Conservation (phyloP, 2,329 filamentous ascomycete genomes). For the Xylariales sp. region DNA sequence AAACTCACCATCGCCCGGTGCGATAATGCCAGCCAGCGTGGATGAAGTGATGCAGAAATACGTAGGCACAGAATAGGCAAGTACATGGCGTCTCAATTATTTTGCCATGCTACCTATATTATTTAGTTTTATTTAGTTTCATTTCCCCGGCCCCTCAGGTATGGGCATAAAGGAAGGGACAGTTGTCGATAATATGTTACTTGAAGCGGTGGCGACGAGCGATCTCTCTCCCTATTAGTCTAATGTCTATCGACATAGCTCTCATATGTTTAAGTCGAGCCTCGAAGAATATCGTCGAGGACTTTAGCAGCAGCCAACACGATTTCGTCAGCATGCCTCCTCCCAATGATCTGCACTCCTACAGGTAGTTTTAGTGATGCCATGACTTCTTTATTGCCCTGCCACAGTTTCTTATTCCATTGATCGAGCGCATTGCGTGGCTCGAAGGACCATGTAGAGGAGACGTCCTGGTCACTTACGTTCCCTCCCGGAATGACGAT, state of each 20-base stretch:
- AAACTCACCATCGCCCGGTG: slow-evolving; percentile 66
- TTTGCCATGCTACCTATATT: not conserved
- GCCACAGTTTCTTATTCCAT: slow-evolving; percentile 63
- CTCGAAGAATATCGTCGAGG: slow-evolving; percentile 45
- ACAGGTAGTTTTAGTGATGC: slow-evolving; percentile 57
- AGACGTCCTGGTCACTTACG: slow-evolving; percentile 56
- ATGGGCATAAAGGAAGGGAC: not conserved
- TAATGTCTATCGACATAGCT: not conserved
- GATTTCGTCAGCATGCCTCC: slow-evolving; percentile 66
- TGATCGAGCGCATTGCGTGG: slow-evolving; percentile 63
- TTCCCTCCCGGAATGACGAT: slow-evolving; percentile 65
- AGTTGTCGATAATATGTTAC: not conserved
- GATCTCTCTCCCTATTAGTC: not conserved
- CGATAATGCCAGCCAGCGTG: slow-evolving; percentile 62
- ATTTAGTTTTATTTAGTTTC: not conserved
- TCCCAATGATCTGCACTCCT: slow-evolving; percentile 64
- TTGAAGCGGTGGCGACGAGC: too few relatives aligned
- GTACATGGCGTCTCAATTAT: not conserved
- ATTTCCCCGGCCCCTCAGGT: not conserved
- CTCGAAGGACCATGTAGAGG: slow-evolving; percentile 52
- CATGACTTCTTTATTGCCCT: slow-evolving; percentile 55
- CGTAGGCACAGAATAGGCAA: not conserved
- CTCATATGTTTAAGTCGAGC: not conserved
- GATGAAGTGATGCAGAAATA: slow-evolving; percentile 37
- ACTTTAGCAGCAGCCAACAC: slow-evolving; percentile 58